Conservation (phyloP, 2,329 filamentous ascomycete genomes). For the Sporothrix phasma region DNA sequence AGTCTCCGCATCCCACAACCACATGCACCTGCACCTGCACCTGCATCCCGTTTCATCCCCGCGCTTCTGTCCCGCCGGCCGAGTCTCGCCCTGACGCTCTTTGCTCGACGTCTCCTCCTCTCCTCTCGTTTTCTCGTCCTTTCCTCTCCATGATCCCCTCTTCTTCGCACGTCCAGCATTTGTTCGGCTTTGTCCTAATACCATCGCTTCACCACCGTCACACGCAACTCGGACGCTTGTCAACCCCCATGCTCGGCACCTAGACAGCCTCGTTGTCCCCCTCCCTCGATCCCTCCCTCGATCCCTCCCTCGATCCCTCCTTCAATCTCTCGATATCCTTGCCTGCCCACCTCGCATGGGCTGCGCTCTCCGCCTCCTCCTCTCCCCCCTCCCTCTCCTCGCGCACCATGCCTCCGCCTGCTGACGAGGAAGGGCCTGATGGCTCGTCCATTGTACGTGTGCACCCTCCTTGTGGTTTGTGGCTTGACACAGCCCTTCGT, state of each 20-base stretch:
- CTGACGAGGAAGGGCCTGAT: slow-evolving; percentile 53
- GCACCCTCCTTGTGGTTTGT: neutral
- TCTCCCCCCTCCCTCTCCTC: slow-evolving; percentile 17
- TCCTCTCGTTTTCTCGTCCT: neutral
- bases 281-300: neutral
- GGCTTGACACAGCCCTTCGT: no score
- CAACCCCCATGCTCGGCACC: slow-evolving; percentile 16
- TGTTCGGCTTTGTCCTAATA: neutral
- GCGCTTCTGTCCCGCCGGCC: neutral
- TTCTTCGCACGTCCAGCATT: no score
- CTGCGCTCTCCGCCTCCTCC: neutral
- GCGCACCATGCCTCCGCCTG: slow-evolving; percentile 34
- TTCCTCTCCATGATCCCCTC: neutral
- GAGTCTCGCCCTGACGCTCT: neutral
- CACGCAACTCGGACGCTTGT: neutral
- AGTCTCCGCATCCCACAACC: slow-evolving; percentile 8
- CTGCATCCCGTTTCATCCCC: neutral
- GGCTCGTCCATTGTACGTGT: slow-evolving; percentile 61
- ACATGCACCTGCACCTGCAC: no score
- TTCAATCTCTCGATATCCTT: neutral
- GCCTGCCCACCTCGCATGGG: neutral
- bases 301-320: no score
- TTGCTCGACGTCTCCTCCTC: neutral
- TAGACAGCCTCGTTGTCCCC: slow-evolving; percentile 18
- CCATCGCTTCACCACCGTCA: neutral